Conservation (phyloP, 176 grass and related monocot genomes). For the Rhynchospora breviuscula region DNA sequence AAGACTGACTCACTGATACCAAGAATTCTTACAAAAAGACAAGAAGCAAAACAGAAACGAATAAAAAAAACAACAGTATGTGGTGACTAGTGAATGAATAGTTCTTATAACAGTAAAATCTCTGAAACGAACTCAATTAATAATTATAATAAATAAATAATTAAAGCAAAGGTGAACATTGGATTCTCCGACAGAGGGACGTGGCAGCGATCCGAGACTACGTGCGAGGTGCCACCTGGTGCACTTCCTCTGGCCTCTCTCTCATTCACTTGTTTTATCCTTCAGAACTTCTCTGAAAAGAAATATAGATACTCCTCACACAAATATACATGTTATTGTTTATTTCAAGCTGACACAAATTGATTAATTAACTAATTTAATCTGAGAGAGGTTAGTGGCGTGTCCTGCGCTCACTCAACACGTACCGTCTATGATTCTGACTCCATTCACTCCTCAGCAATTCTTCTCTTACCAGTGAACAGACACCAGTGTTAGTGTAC, state of each 20-base stretch:
- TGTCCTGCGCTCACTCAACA: constrained; percentile 12
- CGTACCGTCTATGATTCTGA: neutral
- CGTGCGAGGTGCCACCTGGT: neutral
- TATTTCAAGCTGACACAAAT: constrained; percentile 8
- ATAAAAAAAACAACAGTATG: neutral
- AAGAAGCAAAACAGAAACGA: neutral
- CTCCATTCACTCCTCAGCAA: neutral
- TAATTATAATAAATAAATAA: neutral
- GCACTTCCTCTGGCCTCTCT: neutral
- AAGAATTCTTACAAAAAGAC: neutral
- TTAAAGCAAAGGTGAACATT: neutral
- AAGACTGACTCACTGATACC: neutral
- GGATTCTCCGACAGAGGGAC: constrained; percentile 10
- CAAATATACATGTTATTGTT: neutral
- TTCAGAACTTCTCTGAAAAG: neutral
- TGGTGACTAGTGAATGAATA: neutral
- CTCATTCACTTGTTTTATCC: neutral
- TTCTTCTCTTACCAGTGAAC: neutral
- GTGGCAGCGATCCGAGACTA: neutral
- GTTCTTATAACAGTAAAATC: neutral
- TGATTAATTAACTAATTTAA: neutral
- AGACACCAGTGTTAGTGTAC: neutral
- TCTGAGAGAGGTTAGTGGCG: neutral
- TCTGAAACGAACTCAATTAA: neutral
- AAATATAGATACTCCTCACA: no score